Evolutionary conservation across 169 alveolate genomes (phyloP).

Genomic region (Eimeria necatrix): DNA sequence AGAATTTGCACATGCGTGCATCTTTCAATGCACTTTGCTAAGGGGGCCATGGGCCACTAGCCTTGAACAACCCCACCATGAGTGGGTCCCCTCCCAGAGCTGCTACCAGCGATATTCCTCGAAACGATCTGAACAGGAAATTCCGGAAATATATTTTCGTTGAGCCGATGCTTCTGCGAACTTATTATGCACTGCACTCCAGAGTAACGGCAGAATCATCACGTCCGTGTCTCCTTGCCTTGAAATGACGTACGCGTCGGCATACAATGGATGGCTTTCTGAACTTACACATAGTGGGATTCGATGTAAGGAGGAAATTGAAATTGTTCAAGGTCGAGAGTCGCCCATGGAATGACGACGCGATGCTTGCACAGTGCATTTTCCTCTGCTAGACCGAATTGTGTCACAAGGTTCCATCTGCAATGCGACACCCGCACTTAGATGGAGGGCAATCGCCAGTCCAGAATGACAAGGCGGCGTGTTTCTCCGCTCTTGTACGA

Average conservation of each 20-base stretch:
- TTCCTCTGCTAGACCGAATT: not conserved
- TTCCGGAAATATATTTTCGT: not conserved
- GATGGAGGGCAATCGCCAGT: not conserved
- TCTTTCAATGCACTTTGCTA: too few species aligned
- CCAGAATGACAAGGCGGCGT: conserved; percentile 14
- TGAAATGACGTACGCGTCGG: not conserved
- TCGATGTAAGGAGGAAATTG: not conserved
- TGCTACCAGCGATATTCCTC: not conserved
- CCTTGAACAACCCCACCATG: conserved; percentile 54
- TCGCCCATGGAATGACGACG: not conserved
- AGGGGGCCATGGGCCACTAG: not conserved
- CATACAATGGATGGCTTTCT: conserved; percentile 26
- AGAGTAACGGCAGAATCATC: not conserved
- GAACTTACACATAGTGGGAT: not conserved
- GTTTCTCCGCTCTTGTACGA: conserved; percentile 62
- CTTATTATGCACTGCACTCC: not conserved
- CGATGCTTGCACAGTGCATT: not conserved
- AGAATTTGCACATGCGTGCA: too few species aligned
- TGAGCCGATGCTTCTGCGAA: not conserved
- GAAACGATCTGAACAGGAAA: too few species aligned
- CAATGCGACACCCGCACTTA: conserved; percentile 25
- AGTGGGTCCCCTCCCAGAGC: not conserved
- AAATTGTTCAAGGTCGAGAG: not conserved
- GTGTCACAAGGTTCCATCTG: not conserved
- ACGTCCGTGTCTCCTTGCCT: not conserved